Evolutionary conservation across 371 early-diverging fungal genomes (phyloP).

Genomic region (Mortierella sp.): DNA sequence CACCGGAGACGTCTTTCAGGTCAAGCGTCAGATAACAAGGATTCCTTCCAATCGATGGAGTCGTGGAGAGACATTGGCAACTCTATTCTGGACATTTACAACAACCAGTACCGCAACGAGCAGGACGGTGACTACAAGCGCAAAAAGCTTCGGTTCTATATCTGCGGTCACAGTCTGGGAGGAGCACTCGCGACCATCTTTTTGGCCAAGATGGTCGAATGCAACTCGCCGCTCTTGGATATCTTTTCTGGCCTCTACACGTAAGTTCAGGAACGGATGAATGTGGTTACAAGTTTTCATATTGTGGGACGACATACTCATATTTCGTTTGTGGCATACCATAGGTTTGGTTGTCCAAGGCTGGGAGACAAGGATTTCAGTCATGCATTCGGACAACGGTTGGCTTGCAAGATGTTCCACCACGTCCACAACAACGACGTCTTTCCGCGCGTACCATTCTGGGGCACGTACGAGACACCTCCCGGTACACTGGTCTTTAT

Average conservation of each 20-base stretch:
- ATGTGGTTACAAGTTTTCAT: too few species aligned
- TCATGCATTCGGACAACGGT: constrained; percentile 61
- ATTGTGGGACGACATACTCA: neutral
- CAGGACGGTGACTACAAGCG: constrained; percentile 38
- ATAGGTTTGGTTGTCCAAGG: constrained; percentile 67
- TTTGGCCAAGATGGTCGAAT: constrained; percentile 71
- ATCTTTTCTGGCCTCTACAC: constrained; percentile 72
- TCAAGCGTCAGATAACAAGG: constrained; percentile 24
- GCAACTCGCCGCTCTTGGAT: constrained; percentile 65
- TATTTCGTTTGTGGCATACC: neutral
- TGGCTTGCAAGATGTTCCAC: constrained; percentile 70
- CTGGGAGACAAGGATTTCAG: constrained; percentile 70
- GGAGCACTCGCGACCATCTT: constrained; percentile 61
- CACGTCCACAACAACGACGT: constrained; percentile 73
- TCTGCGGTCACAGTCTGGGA: constrained; percentile 53
- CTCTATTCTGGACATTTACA: constrained; percentile 51
- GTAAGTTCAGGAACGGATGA: constrained; percentile 19
- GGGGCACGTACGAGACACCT: constrained; percentile 62
- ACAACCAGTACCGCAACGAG: constrained; percentile 41
- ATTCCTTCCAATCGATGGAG: constrained; percentile 25
- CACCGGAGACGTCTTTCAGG: constrained; percentile 31
- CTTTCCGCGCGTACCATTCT: constrained; percentile 65
- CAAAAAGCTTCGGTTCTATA: constrained; percentile 55
- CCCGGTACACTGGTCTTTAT: constrained; percentile 74
- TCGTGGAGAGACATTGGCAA: constrained; percentile 47